Percentiles rank a stretch among this genome's conserved stretches.
Conservation (phyloP, 2,329 filamentous ascomycete species). For the Trichoderma sp. region DNA sequence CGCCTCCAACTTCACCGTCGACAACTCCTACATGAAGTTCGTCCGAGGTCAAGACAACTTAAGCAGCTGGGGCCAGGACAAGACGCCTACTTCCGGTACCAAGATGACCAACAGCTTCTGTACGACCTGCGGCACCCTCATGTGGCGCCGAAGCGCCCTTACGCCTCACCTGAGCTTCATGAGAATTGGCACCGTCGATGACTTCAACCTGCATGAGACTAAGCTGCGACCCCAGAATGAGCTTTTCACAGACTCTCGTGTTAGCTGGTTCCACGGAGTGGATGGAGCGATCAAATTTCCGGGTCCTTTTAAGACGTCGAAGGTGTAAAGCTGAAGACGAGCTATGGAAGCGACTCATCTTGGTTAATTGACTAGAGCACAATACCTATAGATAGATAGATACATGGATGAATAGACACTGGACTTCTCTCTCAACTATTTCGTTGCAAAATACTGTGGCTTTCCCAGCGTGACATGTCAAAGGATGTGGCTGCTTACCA, state of each 20-base stretch:
- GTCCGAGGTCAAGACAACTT: constrained; percentile 7
- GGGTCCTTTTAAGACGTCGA: background rate
- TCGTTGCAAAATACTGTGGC: background rate
- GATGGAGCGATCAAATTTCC: background rate
- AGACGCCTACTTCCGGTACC: background rate
- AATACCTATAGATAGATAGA: background rate
- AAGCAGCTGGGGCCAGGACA: background rate
- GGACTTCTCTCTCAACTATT: background rate
- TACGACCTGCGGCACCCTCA: constrained; percentile 16
- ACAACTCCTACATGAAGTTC: constrained; percentile 5
- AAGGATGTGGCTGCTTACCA: background rate
- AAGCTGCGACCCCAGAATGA: background rate
- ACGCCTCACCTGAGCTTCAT: background rate
- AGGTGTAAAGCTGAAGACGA: background rate
- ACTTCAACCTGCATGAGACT: constrained; percentile 9
- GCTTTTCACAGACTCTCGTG: background rate
- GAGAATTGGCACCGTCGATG: constrained; percentile 16
- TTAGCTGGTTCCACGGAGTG: constrained; percentile 13
- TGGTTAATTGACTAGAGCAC: background rate
- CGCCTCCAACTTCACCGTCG: constrained; percentile 13
- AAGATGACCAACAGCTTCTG: constrained; percentile 12
- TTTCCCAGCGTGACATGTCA: background rate
- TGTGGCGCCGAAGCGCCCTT: constrained; percentile 3
- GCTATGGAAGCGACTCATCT: background rate
- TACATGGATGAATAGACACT: background rate